A percentile compares a stretch with the other conserved stretches of the same genome.
Conservation (phyloP, 768 basidiomycete species). For the Trametes coccinea region DNA sequence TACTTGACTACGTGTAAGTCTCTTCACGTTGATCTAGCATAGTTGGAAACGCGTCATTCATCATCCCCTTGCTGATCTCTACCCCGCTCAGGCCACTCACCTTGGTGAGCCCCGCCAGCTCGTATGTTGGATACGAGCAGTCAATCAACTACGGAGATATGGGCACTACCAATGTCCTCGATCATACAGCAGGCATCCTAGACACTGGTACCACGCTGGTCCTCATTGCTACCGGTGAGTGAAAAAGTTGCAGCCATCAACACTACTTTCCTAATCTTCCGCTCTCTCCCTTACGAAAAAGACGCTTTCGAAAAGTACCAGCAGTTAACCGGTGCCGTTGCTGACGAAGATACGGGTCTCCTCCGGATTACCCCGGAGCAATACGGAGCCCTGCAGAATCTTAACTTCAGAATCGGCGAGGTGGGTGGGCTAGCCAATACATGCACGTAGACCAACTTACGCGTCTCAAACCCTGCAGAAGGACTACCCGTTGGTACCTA, state of each 20-base stretch:
- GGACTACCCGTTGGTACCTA: slow-evolving; percentile 41
- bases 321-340: slow-evolving; percentile 29
- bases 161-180: slow-evolving; percentile 13
- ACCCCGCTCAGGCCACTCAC: slow-evolving; percentile 26
- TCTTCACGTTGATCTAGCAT: background rate
- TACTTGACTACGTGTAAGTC: slow-evolving; percentile 29
- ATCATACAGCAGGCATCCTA: slow-evolving; percentile 34
- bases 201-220: slow-evolving; percentile 42
- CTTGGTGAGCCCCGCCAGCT: slow-evolving; percentile 20
- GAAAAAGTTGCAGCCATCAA: no score
- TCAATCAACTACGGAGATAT: slow-evolving; percentile 27
- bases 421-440: background rate
- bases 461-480: slow-evolving; percentile 14
- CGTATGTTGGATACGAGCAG: slow-evolving; percentile 35
- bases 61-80: no score
- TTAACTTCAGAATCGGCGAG: slow-evolving; percentile 20
- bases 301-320: slow-evolving; percentile 34
- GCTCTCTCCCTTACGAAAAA: background rate
- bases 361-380: slow-evolving; percentile 29
- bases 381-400: slow-evolving; percentile 29
- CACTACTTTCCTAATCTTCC: no score
- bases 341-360: slow-evolving; percentile 26
- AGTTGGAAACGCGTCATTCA: no score
- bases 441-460: background rate
- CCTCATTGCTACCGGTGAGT: slow-evolving; percentile 33